Conservation (phyloP, 2,329 filamentous ascomycete species). For the Fusarium sp. region DNA sequence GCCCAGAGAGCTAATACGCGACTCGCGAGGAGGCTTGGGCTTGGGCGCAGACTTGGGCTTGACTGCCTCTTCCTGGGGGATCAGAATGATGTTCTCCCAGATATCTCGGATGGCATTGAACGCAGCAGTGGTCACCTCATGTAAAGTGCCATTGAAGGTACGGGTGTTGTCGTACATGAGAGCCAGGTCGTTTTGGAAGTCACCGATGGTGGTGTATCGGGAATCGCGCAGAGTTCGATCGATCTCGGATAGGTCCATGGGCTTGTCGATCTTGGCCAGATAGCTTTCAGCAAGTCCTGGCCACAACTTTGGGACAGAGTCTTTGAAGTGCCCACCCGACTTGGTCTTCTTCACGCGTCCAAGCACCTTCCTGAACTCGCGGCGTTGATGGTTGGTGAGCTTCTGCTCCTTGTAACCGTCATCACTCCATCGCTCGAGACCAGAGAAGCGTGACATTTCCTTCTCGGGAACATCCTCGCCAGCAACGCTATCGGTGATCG, state of each 20-base stretch:
- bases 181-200: slow-evolving; percentile 78
- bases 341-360: slow-evolving; percentile 88
- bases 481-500: slow-evolving; percentile 27
- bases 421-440: slow-evolving; percentile 56
- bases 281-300: slow-evolving; percentile 81
- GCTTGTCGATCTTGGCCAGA: slow-evolving; percentile 73
- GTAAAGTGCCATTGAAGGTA: slow-evolving; percentile 83
- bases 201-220: slow-evolving; percentile 74
- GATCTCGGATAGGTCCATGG: slow-evolving; percentile 87
- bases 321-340: slow-evolving; percentile 78
- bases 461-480: slow-evolving; percentile 40
- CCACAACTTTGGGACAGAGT: slow-evolving; percentile 81
- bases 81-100: slow-evolving; percentile 58
- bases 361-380: slow-evolving; percentile 72
- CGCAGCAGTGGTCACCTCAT: slow-evolving; percentile 74
- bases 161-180: slow-evolving; percentile 83
- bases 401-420: slow-evolving; percentile 56
- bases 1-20: slow-evolving; percentile 44
- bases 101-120: slow-evolving; percentile 67
- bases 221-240: slow-evolving; percentile 81
- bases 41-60: slow-evolving; percentile 64
- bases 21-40: slow-evolving; percentile 52
- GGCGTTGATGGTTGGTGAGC: slow-evolving; percentile 69
- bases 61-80: slow-evolving; percentile 64
- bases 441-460: slow-evolving; percentile 44